Base-by-base conservation (phyloP, 257 asterid genomes). In the Pogostemon cablin region DNA sequence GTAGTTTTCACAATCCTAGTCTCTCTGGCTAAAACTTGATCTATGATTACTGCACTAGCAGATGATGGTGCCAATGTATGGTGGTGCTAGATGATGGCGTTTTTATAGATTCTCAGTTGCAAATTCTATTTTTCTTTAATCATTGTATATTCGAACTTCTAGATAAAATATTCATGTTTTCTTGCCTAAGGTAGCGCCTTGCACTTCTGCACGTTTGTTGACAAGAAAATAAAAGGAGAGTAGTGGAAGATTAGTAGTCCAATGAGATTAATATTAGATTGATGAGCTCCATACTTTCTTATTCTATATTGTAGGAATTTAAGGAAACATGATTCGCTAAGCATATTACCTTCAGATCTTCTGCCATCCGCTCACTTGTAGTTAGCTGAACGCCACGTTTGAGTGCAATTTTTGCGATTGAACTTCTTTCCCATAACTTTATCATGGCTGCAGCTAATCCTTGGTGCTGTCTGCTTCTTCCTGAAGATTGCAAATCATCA, bases 311-410 rank as follows among this genome's bases (percentile, higher is more conserved):
- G 3, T 62, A 42, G 17, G 9, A 20, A 39, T n/a, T 38, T 32
- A 49, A 71, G 53, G 47, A 53, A 67, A 56, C 35, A 47, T 42
- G 66, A 68, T 20, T 58, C 44, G 17, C 44, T 43, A 76, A 61
- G 40, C 39, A 73, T 48, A 69, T 48, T 82, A 95, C 99, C 98
- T 95, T 91, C 74, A 95, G 86, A 83, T 95, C 98, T 82, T 95
- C 99, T 9, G 99, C 98, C 95, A 95, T 95, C 82, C 99, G 81
- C 83, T 89, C 99, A 82, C 99, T 95, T 38, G 98, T 88, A 56
- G 99, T 91, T 69, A 95, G 87, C 80, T 91, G 97, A 74, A 95
- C 98, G 40, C 98, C 98, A 43, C 96, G 96, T 79, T 95, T 95
- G 53, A 95, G 87, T 43, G 98, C 95, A 65, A 95, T 72, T 82